A percentile compares a stretch with the other conserved stretches of the same genome.
These are phyloP conservation scores for Colletotrichum truncatum DNA, from an alignment of 2,329 filamentous ascomycete genomes.

Conservation along the genomic window DNA sequence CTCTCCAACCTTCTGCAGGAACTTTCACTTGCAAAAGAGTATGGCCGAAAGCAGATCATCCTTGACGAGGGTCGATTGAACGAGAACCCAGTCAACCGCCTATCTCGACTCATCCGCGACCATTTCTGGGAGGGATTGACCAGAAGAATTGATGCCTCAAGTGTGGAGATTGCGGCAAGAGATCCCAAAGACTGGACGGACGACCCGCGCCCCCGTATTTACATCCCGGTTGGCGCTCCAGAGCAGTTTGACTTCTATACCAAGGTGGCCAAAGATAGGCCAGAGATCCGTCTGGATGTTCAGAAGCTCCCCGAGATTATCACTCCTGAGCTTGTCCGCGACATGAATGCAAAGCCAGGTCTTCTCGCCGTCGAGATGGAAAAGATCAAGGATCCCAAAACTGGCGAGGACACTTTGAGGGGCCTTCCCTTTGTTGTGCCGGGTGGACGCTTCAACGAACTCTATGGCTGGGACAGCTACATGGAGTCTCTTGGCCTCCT, in stretches of 20 bases:
- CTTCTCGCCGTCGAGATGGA: constrained; percentile 92
- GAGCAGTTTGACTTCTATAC: constrained; percentile 92
- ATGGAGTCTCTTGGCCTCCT: constrained; percentile 95
- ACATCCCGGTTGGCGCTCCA: constrained; percentile 84
- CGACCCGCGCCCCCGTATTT: constrained; percentile 90
- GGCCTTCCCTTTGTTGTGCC: constrained; percentile 97
- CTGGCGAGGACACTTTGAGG: constrained; percentile 74
- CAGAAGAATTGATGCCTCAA: constrained; percentile 86
- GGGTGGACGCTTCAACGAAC: constrained; percentile 95
- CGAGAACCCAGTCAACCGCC: constrained; percentile 91
- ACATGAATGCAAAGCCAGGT: constrained; percentile 88
- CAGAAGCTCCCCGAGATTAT: constrained; percentile 79
- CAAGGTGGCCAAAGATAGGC: constrained; percentile 78
- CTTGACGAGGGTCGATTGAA: constrained; percentile 91
- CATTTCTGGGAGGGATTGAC: constrained; percentile 95
- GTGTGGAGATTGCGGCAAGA: constrained; percentile 83
- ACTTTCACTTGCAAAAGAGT: constrained; percentile 89
- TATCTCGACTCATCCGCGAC: constrained; percentile 86
- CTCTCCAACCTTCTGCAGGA: constrained; percentile 96
- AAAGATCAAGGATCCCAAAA: constrained; percentile 71
- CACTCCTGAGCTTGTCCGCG: constrained; percentile 81
- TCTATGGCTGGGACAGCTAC: constrained; percentile 99
- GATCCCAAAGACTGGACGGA: constrained; percentile 97
- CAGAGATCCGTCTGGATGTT: constrained; percentile 89
- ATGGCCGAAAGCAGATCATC: constrained; percentile 87